These are phyloP conservation scores for Cephalotrichum gorgonifer DNA, from an alignment of 2,329 filamentous ascomycete genomes.

Conservation along the genomic window DNA sequence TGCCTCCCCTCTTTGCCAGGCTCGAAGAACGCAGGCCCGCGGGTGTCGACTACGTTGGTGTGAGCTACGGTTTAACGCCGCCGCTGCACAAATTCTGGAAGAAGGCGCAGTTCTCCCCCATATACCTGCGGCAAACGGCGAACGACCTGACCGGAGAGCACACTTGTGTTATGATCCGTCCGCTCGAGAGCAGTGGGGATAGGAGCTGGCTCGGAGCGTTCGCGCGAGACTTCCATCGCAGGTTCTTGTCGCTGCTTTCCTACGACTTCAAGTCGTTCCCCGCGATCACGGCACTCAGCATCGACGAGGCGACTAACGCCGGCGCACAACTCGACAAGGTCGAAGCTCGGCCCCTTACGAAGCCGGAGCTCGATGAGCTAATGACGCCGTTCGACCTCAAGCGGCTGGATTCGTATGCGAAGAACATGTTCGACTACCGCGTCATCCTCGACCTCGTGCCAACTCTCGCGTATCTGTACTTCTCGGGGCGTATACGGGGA, in stretches of 20 bases:
- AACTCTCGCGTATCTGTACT: slow-evolving; percentile 71
- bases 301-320: slow-evolving; percentile 73
- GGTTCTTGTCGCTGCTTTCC: slow-evolving; percentile 82
- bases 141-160: slow-evolving; percentile 97
- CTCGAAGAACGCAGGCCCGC: slow-evolving; percentile 74
- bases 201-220: slow-evolving; percentile 83
- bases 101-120: slow-evolving; percentile 70
- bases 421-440: slow-evolving; percentile 96
- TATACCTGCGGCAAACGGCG: slow-evolving; percentile 89
- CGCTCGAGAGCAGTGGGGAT: slow-evolving; percentile 59
- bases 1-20: slow-evolving; percentile 89
- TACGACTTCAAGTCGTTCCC: slow-evolving; percentile 86
- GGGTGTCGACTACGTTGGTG: slow-evolving; percentile 81
- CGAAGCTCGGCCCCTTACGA: slow-evolving; percentile 49
- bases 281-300: slow-evolving; percentile 67
- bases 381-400: slow-evolving; percentile 93
- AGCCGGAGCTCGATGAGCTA: slow-evolving; percentile 63
- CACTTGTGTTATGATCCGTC: slow-evolving; percentile 92
- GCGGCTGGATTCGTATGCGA: slow-evolving; percentile 87
- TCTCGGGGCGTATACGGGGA: slow-evolving; percentile 61
- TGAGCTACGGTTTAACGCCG: slow-evolving; percentile 85
- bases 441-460: slow-evolving; percentile 92
- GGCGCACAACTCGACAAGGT: slow-evolving; percentile 56
- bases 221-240: slow-evolving; percentile 82
- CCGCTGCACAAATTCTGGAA: slow-evolving; percentile 97